phyloP scores from a whole-genome alignment of 73 alveolate genomes.

The Halteria grandinella region DNA sequence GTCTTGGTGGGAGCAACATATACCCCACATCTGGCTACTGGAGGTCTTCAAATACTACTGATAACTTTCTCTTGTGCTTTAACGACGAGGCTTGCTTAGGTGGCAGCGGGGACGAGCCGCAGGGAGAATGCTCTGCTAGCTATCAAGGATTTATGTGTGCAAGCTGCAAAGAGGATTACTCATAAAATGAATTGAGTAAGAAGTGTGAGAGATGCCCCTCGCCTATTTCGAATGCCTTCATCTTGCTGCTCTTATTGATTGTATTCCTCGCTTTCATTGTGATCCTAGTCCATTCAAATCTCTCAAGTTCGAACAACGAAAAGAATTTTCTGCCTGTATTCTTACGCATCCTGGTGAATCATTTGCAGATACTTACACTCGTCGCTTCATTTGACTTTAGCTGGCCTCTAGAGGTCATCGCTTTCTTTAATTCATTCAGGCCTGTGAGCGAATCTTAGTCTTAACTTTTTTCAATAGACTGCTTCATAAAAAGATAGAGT shows the following conservation, averaged over 20 bases:
- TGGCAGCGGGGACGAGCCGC: slow-evolving; percentile 2
- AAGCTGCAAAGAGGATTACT: slow-evolving; percentile 64
- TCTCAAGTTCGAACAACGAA: slow-evolving; percentile 41
- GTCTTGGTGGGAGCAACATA: slow-evolving; percentile 11
- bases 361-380: slow-evolving; percentile 35
- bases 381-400: slow-evolving; percentile 25
- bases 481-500: background rate
- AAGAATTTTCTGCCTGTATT: slow-evolving; percentile 33
- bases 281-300: slow-evolving; percentile 40
- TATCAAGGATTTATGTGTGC: slow-evolving; percentile 64
- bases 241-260: background rate
- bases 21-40: slow-evolving; percentile 29
- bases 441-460: background rate
- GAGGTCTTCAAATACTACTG: background rate
- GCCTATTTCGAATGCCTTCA: slow-evolving; percentile 5
- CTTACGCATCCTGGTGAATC: slow-evolving; percentile 55
- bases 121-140: slow-evolving; percentile 69
- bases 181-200: slow-evolving; percentile 15
- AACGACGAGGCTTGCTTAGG: slow-evolving; percentile 33
- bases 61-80: background rate
- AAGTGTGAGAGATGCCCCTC: slow-evolving; percentile 61
- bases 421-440: background rate
- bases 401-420: background rate
- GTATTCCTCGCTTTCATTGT: background rate
- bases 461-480: background rate